Base-by-base conservation (phyloP, 768 basidiomycete species). In the Sistotremastrum suecicum region DNA sequence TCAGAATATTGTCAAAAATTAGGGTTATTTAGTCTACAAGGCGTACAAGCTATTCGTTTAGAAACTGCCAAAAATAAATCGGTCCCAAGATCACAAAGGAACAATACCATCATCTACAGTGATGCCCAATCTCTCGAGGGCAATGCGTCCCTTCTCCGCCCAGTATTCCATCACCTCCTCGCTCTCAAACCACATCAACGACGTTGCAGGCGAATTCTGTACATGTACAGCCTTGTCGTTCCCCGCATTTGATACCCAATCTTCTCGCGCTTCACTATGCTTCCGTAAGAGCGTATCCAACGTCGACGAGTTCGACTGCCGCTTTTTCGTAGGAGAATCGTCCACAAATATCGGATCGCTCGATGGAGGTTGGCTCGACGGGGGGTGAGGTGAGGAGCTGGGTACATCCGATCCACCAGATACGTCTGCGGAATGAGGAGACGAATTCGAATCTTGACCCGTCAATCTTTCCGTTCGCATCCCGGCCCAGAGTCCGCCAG, bases 141-240 rank as follows among this genome's bases (percentile, higher is more conserved):
- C 72, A 41, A 52, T 54, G 20, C 71, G 64, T 4, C 82, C 82
- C 8, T 63, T 59, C 35, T 51, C 51, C 1, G 68, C 74, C 82
- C 82, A 83, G 50, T 66, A 65, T 10, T 48, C 43, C 47, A 76
- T 34, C 6, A 65, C 60, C 11, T 46, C 55, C 5, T 58, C 46
- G 33, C 76, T 60, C 40, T 74, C 67, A 50, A 76, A 83, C 81
- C 82, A 83, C 56, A 61, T 58, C 46, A 47, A 54, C 8, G 45
- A 30, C 3, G 43, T 30, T 20, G 38, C 41, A 30, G 6, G 9
- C 6, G 11, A n/a, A 3, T 50, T 11, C 8, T 33, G 11, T 4
- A 34, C n/a, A 7, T 41, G 20, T 12, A 49, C 39, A 34, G 12
- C n/a, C 37, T 40, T n/a, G n/a, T 37, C 37, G 28, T 28, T 11